Conservation (phyloP, 2,329 filamentous ascomycete genomes). For the Chaetomiaceae sp. region DNA sequence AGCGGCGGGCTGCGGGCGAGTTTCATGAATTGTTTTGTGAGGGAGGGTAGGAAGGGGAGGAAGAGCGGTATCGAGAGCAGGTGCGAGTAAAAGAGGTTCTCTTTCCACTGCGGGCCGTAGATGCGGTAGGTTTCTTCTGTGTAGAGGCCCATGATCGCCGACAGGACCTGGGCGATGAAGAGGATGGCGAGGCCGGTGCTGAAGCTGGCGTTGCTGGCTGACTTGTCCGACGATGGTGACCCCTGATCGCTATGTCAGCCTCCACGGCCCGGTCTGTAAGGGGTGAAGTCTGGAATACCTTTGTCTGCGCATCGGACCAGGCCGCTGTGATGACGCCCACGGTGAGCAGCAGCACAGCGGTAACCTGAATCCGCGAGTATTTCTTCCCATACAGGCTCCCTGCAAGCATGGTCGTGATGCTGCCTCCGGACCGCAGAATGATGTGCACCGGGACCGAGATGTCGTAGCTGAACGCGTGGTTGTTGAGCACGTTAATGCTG, state of each 20-base stretch:
- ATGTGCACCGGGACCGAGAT: slow-evolving; percentile 97
- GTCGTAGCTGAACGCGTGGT: slow-evolving; percentile 94
- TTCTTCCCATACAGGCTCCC: slow-evolving; percentile 81
- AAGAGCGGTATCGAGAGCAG: slow-evolving; percentile 73
- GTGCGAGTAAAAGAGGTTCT: slow-evolving; percentile 93
- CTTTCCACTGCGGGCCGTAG: slow-evolving; percentile 87
- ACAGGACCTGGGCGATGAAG: slow-evolving; percentile 82
- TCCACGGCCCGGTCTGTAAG: background rate
- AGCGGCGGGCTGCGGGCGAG: slow-evolving; percentile 63
- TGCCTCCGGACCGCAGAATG: slow-evolving; percentile 89
- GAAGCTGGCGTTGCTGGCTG: slow-evolving; percentile 40
- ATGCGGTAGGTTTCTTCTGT: slow-evolving; percentile 83
- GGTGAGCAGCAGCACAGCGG: slow-evolving; percentile 79
- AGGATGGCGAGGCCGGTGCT: slow-evolving; percentile 74
- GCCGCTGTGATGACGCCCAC: slow-evolving; percentile 82
- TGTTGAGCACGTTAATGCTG: slow-evolving; percentile 91
- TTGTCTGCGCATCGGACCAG: slow-evolving; percentile 81
- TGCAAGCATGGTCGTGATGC: slow-evolving; percentile 91
- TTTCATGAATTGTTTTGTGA: slow-evolving; percentile 59
- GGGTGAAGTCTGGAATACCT: slow-evolving; percentile 50
- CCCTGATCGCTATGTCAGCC: slow-evolving; percentile 28
- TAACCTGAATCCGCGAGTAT: slow-evolving; percentile 74
- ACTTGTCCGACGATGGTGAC: slow-evolving; percentile 25
- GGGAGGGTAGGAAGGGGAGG: slow-evolving; percentile 62
- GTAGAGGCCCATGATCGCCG: slow-evolving; percentile 91